Percentiles rank a stretch among this genome's conserved stretches.
phyloP scores from a whole-genome alignment of 1,284 basidiomycete species.

The Leccinum pachyderme region DNA sequence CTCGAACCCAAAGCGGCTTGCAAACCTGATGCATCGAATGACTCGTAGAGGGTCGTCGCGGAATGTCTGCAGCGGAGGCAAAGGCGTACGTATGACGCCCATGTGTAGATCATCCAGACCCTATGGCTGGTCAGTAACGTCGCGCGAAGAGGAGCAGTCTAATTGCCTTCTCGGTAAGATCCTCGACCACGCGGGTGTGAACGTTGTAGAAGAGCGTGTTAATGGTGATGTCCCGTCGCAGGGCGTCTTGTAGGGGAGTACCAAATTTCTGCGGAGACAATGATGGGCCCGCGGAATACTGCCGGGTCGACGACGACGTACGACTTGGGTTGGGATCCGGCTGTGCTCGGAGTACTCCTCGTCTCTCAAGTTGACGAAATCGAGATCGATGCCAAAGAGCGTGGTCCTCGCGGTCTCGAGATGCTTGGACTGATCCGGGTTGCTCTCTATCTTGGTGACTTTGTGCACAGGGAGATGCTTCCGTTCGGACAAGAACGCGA shows the following conservation, averaged over 20 bases:
- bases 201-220: conserved; percentile 98
- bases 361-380: conserved; percentile 92
- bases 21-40: conserved; percentile 88
- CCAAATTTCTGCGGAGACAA: conserved; percentile 72
- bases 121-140: conserved; percentile 36
- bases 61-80: conserved; percentile 88
- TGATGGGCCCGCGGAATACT: conserved; percentile 1
- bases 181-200: conserved; percentile 86
- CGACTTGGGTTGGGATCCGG: conserved; percentile 87
- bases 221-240: conserved; percentile 92
- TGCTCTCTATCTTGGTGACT: conserved; percentile 84
- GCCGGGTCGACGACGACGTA: conserved; percentile 39
- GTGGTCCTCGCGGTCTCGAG: conserved; percentile 94
- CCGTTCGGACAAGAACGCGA: conserved; percentile 58
- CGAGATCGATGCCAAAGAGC: conserved; percentile 82
- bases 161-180: conserved; percentile 76
- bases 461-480: conserved; percentile 53
- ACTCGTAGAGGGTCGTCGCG: conserved; percentile 93
- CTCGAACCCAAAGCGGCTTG: conserved; percentile 84
- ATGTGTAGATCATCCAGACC: conserved; percentile 82
- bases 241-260: conserved; percentile 89
- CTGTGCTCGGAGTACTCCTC: conserved; percentile 89
- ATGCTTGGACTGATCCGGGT: conserved; percentile 98
- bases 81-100: conserved; percentile 86
- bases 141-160: background rate